These are phyloP conservation scores for Phytophthora kernoviae DNA, from an alignment of 352 stramenopile genomes.

Conservation along the genomic window DNA sequence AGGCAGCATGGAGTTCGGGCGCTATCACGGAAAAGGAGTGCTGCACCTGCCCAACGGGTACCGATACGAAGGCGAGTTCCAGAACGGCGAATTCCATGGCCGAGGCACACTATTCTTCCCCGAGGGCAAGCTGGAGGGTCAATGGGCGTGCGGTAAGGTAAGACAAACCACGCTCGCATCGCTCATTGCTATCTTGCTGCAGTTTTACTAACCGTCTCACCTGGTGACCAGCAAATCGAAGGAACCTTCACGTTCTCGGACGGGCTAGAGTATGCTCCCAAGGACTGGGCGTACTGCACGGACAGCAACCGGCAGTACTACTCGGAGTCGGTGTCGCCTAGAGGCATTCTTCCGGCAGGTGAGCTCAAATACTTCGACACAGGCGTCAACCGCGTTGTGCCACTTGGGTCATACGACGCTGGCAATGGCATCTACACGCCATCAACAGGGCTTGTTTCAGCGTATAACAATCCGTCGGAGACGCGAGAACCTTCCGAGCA, in stretches of 20 bases:
- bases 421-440: constrained; percentile 79
- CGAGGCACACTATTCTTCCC: constrained; percentile 72
- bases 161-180: not conserved
- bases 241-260: constrained; percentile 81
- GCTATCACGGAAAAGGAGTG: constrained; percentile 61
- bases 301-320: constrained; percentile 69
- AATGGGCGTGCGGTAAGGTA: constrained; percentile 76
- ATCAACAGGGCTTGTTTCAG: constrained; percentile 53
- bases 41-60: constrained; percentile 65
- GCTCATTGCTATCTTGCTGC: not conserved
- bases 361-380: constrained; percentile 82
- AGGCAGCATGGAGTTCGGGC: constrained; percentile 59
- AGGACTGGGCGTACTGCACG: constrained; percentile 70
- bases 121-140: constrained; percentile 69
- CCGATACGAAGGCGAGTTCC: constrained; percentile 82
- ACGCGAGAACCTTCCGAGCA: constrained; percentile 51
- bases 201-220: not conserved
- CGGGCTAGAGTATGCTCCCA: constrained; percentile 65
- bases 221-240: constrained; percentile 60
- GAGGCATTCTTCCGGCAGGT: constrained; percentile 54
- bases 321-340: constrained; percentile 62
- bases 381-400: constrained; percentile 61
- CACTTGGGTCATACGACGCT: constrained; percentile 74
- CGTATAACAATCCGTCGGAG: constrained; percentile 62
- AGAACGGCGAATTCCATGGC: constrained; percentile 82